Evolutionary conservation across 2,329 filamentous ascomycete species (phyloP), one percentile per base, ranked within the genome.

Genomic region (Cytospora paraplurivora): DNA sequence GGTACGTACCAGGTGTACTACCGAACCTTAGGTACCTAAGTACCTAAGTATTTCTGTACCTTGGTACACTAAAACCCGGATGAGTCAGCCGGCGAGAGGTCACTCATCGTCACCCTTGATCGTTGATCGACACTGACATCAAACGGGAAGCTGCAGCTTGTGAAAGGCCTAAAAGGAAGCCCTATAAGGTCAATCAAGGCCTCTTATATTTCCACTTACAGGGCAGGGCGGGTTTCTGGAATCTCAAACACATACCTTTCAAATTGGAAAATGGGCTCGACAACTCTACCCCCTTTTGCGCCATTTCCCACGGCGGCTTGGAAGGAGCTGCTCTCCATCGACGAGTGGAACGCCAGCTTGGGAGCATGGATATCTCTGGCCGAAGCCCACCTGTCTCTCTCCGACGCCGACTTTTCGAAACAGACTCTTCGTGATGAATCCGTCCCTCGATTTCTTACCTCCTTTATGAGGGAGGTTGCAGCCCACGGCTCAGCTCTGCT

Each of bases 321-420:
- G 78, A 87, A 87, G 71, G 83, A 84, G 68, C 83, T 84, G 68
- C 83, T 97, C 65, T 80, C 82, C 47, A 77, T 86, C 4, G 77
- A 82, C 57, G 91, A 97, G 76, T 97, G 93, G 93, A 82, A 89
- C 68, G 81, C 85, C 37, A 92, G 90, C 73, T 78, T 96, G 54
- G 85, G 90, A 67, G 88, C 91, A 41, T 97, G 92, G 92, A 78
- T 87, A 19, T 78, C 85, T 12, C 81, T 97, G 7, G 78, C 86
- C 7, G 82, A 88, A 59, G 82, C 87, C 3, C 85, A 93, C 67
- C 75, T 95, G 35, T 80, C 83, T 15, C 76, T 90, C 0, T 70
- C 84, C 0, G 80, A 85, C 7, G 71, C 80, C 1, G 77, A 85
- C 0, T 90, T 95, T 66, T 68, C 73, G 54, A 72, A 75, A 41